Conservation (phyloP, 495 filamentous ascomycete genomes). For the Bathelium albidoporum region DNA sequence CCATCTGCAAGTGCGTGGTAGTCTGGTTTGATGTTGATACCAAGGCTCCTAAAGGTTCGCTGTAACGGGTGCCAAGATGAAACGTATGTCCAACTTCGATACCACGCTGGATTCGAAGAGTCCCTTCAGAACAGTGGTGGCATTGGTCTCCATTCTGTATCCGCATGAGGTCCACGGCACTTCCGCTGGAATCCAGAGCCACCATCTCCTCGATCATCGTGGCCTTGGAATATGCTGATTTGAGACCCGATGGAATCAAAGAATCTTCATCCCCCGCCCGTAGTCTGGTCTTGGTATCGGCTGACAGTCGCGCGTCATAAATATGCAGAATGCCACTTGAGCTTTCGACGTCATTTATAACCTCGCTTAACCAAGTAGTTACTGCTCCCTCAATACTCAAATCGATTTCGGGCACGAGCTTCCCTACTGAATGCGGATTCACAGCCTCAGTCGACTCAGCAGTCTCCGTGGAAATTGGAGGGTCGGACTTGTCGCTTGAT, state of each 20-base stretch:
- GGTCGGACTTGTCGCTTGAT: constrained; percentile 46
- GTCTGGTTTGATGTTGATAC: constrained; percentile 18
- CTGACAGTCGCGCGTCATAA: not conserved
- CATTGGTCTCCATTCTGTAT: constrained; percentile 62
- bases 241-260: not conserved
- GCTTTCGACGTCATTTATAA: too few species aligned
- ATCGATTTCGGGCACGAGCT: constrained; percentile 60
- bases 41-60: constrained; percentile 53
- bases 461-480: too few species aligned
- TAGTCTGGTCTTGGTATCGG: not conserved
- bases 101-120: constrained; percentile 55
- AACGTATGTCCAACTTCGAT: constrained; percentile 95
- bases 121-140: constrained; percentile 53
- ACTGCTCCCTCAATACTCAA: constrained; percentile 49
- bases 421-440: not conserved
- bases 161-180: constrained; percentile 46
- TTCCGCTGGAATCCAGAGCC: not conserved
- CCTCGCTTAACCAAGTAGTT: not conserved
- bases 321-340: not conserved
- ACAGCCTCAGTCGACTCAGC: constrained; percentile 42
- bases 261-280: not conserved
- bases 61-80: constrained; percentile 84
- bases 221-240: not conserved
- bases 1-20: constrained; percentile 68
- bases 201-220: not conserved